Conservation (phyloP, 306 rosid genomes). For the Adenanthera pavonina region DNA sequence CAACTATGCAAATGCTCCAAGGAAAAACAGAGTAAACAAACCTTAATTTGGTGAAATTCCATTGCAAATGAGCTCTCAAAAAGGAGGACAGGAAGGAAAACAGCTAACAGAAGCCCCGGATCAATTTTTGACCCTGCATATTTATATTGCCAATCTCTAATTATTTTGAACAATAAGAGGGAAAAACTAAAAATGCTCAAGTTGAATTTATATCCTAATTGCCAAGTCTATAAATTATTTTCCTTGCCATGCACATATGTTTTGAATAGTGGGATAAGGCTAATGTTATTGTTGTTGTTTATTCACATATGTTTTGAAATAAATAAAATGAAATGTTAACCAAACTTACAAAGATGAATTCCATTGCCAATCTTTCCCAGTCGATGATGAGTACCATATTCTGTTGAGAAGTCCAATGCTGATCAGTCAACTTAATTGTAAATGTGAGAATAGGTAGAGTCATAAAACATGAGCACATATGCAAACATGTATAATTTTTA, state of each 20-base stretch:
- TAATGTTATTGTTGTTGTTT: no score
- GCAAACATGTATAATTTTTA: no score
- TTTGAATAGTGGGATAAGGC: background rate
- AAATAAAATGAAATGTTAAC: conserved; percentile 12
- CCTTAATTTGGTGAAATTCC: conserved; percentile 98
- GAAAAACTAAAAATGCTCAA: conserved; percentile 28
- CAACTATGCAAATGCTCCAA: conserved; percentile 1
- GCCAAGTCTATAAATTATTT: conserved; percentile 17
- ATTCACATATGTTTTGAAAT: conserved; percentile 10
- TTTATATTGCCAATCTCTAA: conserved; percentile 34
- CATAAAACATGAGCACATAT: no score
- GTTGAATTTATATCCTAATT: conserved; percentile 15
- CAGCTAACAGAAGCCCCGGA: conserved; percentile 82
- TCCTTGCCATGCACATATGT: conserved; percentile 21
- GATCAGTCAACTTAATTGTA: conserved; percentile 2
- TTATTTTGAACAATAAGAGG: conserved; percentile 21
- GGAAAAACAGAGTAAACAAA: conserved; percentile 37
- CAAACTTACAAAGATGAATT: conserved; percentile 85
- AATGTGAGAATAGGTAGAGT: no score
- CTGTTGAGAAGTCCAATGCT: conserved; percentile 49
- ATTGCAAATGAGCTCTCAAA: conserved; percentile 90
- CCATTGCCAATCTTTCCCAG: conserved; percentile 89
- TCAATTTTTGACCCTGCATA: conserved; percentile 82
- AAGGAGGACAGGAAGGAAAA: conserved; percentile 95
- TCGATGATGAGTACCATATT: conserved; percentile 80